Evolutionary conservation across 2,329 filamentous ascomycete genomes (phyloP), one percentile per base, ranked within the genome.

Genomic region (Fusarium goolgardi): DNA sequence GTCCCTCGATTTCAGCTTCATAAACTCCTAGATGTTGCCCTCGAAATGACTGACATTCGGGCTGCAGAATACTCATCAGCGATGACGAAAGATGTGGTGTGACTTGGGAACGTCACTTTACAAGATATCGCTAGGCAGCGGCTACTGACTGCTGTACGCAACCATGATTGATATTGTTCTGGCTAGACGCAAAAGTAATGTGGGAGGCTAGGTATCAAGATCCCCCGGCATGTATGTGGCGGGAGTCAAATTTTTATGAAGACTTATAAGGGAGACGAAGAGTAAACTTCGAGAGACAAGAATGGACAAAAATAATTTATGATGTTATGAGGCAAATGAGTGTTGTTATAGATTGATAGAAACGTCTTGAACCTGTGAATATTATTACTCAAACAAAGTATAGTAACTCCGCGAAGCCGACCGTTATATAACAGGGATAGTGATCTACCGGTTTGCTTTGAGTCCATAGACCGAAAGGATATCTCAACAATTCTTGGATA

Each of bases 1-100:
- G 59, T 75, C 73, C 23, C 63, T 79, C 43, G 74, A 78, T 46
- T 70, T 78, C 37, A 63, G 71, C 46, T 78, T 78, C 21, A 71
- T 77, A 21, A 47, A 63, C 47, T 27, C 56, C 16, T 61, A 54
- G 40, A 34, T 41, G 2, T 27, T 45, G 15, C 25, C 11, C n/a
- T 11, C 35, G 32, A 23, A 27, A 32, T 9, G 34, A 6, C 16
- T 37, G 35, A 18, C 8, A 25, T 16, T 37, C 21, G 15, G 21
- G 9, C 4, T 23, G n/a, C 34, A 50, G 15, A 39, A 4, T 29
- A 10, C 13, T 11, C 25, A 5, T 18, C 13, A 23, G 5, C 13
- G 18, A 16, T 15, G 23, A 25, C 16, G 39, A 37, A 18, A 29
- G 18, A 23, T 37, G 25, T 39, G 9, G 9, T 27, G 18, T 50